Percentiles rank a stretch among this genome's conserved stretches.
Evolutionary conservation across 1,284 basidiomycete species (phyloP).

Genomic region (Trichosporon faecale): DNA sequence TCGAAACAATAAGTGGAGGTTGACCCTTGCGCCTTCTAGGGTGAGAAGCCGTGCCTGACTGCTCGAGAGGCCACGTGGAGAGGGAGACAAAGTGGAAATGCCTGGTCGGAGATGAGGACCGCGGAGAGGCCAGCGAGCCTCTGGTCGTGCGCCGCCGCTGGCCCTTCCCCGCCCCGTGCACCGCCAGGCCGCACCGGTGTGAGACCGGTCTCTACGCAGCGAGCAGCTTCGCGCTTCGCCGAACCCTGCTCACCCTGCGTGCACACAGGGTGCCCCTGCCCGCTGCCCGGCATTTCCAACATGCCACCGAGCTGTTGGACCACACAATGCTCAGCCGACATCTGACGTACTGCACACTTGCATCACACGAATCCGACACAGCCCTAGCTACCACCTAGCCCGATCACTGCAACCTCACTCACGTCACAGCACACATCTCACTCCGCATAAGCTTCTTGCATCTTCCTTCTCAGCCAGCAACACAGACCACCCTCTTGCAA

Average conservation of each 20-base stretch:
- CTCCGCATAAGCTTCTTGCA: neutral
- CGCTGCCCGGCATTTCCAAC: constrained; percentile 8
- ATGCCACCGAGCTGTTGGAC: neutral
- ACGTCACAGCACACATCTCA: neutral
- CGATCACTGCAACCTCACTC: neutral
- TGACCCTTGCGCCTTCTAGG: neutral
- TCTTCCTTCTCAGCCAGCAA: neutral
- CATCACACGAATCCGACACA: neutral
- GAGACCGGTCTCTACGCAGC: neutral
- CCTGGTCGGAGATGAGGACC: neutral
- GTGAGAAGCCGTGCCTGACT: neutral
- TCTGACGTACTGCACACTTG: neutral
- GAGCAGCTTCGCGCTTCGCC: neutral
- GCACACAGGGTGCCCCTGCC: neutral
- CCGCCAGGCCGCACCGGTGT: neutral
- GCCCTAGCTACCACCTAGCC: neutral
- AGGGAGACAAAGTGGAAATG: neutral
- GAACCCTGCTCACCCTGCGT: neutral
- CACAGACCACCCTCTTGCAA: neutral
- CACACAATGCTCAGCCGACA: neutral
- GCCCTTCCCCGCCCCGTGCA: neutral
- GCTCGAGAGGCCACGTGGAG: neutral
- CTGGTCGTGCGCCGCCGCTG: neutral
- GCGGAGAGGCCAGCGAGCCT: neutral
- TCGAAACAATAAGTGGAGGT: neutral